Base-by-base conservation (phyloP, 805 yeast genomes). In the Teunomyces aglyptinius region DNA sequence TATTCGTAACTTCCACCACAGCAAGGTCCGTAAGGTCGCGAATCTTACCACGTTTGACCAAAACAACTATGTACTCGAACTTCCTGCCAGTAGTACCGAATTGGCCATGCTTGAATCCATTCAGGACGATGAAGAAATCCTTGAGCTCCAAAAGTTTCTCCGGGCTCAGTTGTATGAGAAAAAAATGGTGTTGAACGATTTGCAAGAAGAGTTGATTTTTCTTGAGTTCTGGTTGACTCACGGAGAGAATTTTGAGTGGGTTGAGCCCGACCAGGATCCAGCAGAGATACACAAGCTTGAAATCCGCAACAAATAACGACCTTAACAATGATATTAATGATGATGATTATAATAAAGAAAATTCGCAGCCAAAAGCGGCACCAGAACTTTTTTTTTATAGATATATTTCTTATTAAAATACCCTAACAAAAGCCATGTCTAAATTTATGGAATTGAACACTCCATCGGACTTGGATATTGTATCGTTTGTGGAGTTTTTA, bases 241-340 rank as follows among this genome's bases (percentile, higher is more conserved):
- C 18, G 73, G 72, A 20, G 72, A 65, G 16, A 54, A 53, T 36
- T 72, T 63, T 44, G 65, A 57, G 38, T 72, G 77, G 77, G 73
- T 65, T 2, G 77, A 72, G 47, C 76, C 77, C 3, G 77, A 72
- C 47, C 77, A 72, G 51, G 77, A 72, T 49, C 77, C 77, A 4
- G 75, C 72, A 1, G 76, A 71, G 45, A 56, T 69, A 18, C 29
- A 55, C 24, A 47, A 47, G 38, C 36, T 50, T 7, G 38, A 44
- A 8, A 47, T 45, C 33, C 33, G 44, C 26, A 36, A 36, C 28
- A 19, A 19, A 19, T 35, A 19, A 36, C 5, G n/a, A n/a, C 6
- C 5, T 18, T 12, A 34, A 34, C 3, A 13, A 31, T 29, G 33
- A 29, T 29, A 15, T 13, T 7, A 5, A 11, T 6, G n/a, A 20